Percentiles rank a stretch among this genome's conserved stretches.
Conservation (phyloP, 768 basidiomycete genomes). For the Mycena metata region DNA sequence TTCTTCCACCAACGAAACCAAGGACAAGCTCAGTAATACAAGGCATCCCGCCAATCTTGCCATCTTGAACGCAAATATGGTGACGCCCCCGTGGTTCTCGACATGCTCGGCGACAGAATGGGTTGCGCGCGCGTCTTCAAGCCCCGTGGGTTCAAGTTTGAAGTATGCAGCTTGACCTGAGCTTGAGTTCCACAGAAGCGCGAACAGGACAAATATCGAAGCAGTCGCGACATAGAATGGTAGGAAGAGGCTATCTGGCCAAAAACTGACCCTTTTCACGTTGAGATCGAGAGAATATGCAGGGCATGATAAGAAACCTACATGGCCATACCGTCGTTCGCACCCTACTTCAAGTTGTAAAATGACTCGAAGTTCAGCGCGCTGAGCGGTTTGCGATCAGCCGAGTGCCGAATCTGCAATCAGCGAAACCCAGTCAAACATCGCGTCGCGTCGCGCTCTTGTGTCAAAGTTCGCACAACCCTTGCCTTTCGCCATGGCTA, state of each 20-base stretch:
- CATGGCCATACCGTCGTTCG: constrained; percentile 18
- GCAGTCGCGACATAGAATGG: constrained; percentile 13
- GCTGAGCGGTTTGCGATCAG: too few relatives aligned
- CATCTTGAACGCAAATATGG: constrained; percentile 41
- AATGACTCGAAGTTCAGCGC: too few relatives aligned
- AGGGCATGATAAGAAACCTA: not conserved
- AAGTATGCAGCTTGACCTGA: constrained; percentile 12
- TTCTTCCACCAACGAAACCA: too few relatives aligned
- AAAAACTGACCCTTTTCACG: constrained; percentile 1
- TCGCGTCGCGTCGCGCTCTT: too few relatives aligned
- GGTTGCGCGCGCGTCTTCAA: not conserved
- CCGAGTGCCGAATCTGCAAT: too few relatives aligned
- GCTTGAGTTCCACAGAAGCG: constrained; percentile 14
- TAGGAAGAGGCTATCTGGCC: constrained; percentile 16
- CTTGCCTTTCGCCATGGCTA: not conserved
- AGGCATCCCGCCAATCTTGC: constrained; percentile 42
- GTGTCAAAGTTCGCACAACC: too few relatives aligned
- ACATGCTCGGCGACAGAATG: constrained; percentile 29
- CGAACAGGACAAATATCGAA: constrained; percentile 1
- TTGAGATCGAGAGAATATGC: too few relatives aligned
- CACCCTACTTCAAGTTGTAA: too few relatives aligned
- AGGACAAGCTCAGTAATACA: too few relatives aligned
- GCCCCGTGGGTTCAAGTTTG: not conserved
- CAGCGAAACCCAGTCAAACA: too few relatives aligned
- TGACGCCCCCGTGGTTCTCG: constrained; percentile 38